Conservation (phyloP, 2,329 filamentous ascomycete genomes). For the Ophiostoma tasmaniense region DNA sequence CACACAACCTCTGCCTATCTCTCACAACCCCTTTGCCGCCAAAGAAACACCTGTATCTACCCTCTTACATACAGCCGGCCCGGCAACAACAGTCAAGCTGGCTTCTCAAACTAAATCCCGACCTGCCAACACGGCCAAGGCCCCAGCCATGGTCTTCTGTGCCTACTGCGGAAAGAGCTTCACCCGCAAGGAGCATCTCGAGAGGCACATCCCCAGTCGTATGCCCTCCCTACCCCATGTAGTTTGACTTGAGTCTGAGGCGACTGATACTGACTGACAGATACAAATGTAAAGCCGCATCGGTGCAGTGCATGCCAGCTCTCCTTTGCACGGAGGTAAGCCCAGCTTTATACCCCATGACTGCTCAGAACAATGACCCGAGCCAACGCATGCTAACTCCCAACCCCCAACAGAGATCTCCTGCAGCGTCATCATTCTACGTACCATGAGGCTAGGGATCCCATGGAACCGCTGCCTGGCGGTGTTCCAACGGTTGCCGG, state of each 20-base stretch:
- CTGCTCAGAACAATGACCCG: not conserved
- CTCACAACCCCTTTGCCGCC: not conserved
- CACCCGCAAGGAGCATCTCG: slow-evolving; percentile 48
- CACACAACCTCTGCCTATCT: not conserved
- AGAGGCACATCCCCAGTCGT: slow-evolving; percentile 47
- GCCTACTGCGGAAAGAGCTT: slow-evolving; percentile 48
- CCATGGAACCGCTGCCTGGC: slow-evolving; percentile 37
- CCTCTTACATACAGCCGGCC: not conserved
- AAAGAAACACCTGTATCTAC: not conserved
- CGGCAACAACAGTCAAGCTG: slow-evolving; percentile 10
- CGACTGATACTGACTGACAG: slow-evolving; percentile 27
- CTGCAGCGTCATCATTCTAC: slow-evolving; percentile 43
- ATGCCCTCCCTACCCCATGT: slow-evolving; percentile 22
- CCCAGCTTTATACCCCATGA: not conserved
- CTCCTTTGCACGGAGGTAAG: slow-evolving; percentile 42
- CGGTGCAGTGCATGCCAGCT: slow-evolving; percentile 41
- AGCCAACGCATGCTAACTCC: not conserved
- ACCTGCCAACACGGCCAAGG: slow-evolving; percentile 16
- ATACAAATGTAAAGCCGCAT: slow-evolving; percentile 48
- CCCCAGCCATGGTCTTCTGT: slow-evolving; percentile 37
- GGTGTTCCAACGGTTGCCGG: slow-evolving; percentile 36
- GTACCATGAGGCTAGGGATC: slow-evolving; percentile 42
- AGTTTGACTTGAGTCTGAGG: not conserved
- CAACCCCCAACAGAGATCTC: slow-evolving; percentile 34
- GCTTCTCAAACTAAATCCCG: slow-evolving; percentile 13